phyloP scores from a whole-genome alignment of 75 land plant species.

The Cryptomeria japonica region DNA sequence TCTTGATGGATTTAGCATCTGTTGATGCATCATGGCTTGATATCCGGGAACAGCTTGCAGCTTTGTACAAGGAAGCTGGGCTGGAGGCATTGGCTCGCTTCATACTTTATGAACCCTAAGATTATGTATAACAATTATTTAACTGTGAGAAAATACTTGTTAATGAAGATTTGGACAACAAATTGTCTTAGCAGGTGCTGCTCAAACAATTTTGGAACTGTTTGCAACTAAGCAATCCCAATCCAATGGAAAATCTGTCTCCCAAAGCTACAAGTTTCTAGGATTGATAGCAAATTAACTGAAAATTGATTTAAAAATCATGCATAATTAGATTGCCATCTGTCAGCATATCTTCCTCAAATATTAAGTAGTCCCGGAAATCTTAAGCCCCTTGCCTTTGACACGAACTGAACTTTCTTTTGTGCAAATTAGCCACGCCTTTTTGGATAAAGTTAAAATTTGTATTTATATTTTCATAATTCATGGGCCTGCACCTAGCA shows the following conservation, averaged over 20 bases:
- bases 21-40: slow-evolving; percentile 85
- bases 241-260: background rate
- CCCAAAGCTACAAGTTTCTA: background rate
- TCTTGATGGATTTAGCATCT: slow-evolving; percentile 92
- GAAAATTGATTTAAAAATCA: background rate
- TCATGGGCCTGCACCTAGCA: too few relatives aligned
- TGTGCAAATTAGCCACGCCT: too few relatives aligned
- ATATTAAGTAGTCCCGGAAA: too few relatives aligned
- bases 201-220: background rate
- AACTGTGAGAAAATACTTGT: background rate
- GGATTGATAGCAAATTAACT: background rate
- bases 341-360: background rate
- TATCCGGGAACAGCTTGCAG: slow-evolving; percentile 60
- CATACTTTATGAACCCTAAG: slow-evolving; percentile 31
- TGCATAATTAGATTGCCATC: too few relatives aligned
- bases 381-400: too few relatives aligned
- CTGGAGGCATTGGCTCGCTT: slow-evolving; percentile 68
- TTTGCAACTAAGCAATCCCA: background rate
- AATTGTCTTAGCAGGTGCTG: background rate
- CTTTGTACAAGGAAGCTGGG: slow-evolving; percentile 83
- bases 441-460: too few relatives aligned
- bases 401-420: too few relatives aligned
- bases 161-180: background rate
- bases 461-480: too few relatives aligned
- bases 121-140: background rate